Conservation (phyloP, 2,329 filamentous ascomycete species). For the Pseudogymnoascus verrucosus region DNA sequence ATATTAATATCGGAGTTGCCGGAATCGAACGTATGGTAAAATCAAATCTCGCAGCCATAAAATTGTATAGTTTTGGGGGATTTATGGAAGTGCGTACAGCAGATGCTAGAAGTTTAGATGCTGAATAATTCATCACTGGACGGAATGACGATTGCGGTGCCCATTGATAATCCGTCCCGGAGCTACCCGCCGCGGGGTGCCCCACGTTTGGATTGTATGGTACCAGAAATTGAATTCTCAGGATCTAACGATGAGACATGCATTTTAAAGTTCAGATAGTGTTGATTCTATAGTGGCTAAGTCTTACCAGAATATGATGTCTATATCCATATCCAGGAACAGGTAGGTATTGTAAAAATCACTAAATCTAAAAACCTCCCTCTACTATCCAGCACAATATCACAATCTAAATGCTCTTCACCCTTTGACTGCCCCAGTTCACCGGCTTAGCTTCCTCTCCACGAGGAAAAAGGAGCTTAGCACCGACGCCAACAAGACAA, state of each 20-base stretch:
- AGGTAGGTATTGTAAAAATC: neutral
- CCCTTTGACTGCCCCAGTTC: neutral
- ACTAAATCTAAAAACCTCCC: neutral
- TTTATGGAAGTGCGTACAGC: neutral
- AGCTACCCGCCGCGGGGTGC: conserved; percentile 4
- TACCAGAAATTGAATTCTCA: neutral
- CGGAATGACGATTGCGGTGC: conserved; percentile 1
- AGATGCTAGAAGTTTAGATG: conserved; percentile 7
- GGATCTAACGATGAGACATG: neutral
- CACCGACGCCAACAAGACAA: conserved; percentile 33
- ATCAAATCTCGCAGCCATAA: neutral
- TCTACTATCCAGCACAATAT: neutral
- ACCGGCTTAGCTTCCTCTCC: conserved; percentile 43
- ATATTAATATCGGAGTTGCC: conserved; percentile 7
- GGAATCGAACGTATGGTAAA: neutral
- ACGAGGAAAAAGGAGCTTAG: conserved; percentile 42
- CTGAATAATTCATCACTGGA: conserved; percentile 8
- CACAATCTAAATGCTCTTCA: neutral
- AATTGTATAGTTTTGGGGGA: neutral
- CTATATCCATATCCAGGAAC: neutral
- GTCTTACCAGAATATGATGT: neutral
- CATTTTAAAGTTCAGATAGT: neutral
- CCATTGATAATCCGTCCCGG: conserved; percentile 3
- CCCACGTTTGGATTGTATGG: neutral
- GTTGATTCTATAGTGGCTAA: neutral